Evolutionary conservation across 805 yeast genomes (phyloP).

Genomic region (Scheffersomyces lignosus): DNA sequence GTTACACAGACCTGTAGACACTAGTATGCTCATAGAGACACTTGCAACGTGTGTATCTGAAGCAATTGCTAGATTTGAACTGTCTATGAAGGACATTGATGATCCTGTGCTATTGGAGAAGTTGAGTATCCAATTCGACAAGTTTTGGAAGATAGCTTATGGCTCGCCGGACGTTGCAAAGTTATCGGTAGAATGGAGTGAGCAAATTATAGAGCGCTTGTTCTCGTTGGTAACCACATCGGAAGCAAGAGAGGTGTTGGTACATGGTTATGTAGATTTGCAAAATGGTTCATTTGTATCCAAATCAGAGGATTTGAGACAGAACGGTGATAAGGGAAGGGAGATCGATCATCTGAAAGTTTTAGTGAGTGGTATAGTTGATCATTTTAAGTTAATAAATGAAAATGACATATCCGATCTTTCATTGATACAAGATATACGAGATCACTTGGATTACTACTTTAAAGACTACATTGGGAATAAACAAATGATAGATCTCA

Average conservation of each 20-base stretch:
- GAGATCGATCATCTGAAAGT: constrained; percentile 19
- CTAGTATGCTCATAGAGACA: constrained; percentile 5
- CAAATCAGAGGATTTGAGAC: background rate
- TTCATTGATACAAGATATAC: constrained; percentile 24
- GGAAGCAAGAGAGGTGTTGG: constrained; percentile 60
- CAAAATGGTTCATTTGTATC: constrained; percentile 14
- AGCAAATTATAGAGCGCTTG: constrained; percentile 40
- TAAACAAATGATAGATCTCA: constrained; percentile 25
- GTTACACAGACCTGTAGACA: constrained; percentile 41
- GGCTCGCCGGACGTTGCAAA: constrained; percentile 14
- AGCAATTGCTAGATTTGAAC: background rate
- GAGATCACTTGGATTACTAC: constrained; percentile 14
- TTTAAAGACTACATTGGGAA: constrained; percentile 14
- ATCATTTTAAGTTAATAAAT: constrained; percentile 37
- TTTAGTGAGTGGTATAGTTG: constrained; percentile 65
- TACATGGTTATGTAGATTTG: constrained; percentile 51
- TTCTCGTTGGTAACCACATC: constrained; percentile 44
- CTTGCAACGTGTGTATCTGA: constrained; percentile 6
- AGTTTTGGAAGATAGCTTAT: background rate
- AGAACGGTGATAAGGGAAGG: background rate
- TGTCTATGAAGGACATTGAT: background rate
- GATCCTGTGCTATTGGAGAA: constrained; percentile 1
- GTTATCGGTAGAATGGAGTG: constrained; percentile 38
- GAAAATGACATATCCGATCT: constrained; percentile 11
- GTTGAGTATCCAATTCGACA: background rate